phyloP scores from a whole-genome alignment of 2,329 filamentous ascomycete genomes.

The Madurella fahalii region DNA sequence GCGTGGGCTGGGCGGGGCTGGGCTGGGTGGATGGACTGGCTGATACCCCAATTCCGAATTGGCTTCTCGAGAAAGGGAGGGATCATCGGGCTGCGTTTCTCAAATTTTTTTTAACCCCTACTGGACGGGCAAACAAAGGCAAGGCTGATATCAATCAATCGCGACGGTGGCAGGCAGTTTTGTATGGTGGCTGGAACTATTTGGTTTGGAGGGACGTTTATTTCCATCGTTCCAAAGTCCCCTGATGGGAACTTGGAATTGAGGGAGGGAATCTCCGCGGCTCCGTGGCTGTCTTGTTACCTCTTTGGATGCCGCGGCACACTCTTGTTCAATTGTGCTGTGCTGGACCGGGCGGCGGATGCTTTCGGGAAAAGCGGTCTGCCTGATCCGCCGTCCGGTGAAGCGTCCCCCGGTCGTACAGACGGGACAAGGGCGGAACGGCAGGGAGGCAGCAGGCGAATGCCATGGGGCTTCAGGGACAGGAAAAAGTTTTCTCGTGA shows the following conservation, averaged over 20 bases:
- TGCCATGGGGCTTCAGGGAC: slow-evolving; percentile 1
- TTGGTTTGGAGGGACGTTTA: neutral
- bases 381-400: neutral
- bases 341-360: neutral
- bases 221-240: neutral
- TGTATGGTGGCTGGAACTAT: too few relatives aligned
- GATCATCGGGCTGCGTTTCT: neutral
- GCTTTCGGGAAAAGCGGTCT: slow-evolving; percentile 9
- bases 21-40: neutral
- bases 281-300: neutral
- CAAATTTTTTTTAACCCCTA: neutral
- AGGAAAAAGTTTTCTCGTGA: slow-evolving; percentile 1
- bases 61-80: neutral
- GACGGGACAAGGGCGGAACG: neutral
- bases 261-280: neutral
- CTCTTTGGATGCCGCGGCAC: neutral
- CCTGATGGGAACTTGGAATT: neutral
- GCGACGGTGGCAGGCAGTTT: neutral
- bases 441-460: neutral
- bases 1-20: neutral
- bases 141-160: neutral
- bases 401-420: neutral
- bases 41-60: neutral
- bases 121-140: too few relatives aligned
- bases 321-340: neutral